These are phyloP conservation scores for Suhomyces ambrosiae DNA, from an alignment of 1,139 yeast species.

Conservation along the genomic window DNA sequence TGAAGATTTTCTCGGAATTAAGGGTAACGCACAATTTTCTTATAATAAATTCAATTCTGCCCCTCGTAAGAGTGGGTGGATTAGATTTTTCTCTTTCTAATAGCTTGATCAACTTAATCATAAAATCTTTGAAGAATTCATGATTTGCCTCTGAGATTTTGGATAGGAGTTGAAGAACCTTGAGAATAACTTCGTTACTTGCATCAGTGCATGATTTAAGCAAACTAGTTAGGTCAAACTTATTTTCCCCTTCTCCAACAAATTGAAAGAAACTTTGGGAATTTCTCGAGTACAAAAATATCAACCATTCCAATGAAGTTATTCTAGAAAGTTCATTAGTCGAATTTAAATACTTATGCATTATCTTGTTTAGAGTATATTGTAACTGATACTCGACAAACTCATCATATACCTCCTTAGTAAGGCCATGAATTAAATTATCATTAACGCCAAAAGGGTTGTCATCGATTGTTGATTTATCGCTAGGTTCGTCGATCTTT, in stretches of 20 bases:
- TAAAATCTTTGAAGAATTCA: conserved; percentile 73
- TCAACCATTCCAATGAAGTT: conserved; percentile 89
- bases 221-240: conserved; percentile 69
- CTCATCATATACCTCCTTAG: conserved; percentile 43
- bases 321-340: conserved; percentile 76
- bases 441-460: conserved; percentile 15
- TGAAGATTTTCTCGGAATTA: conserved; percentile 80
- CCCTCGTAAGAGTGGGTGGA: conserved; percentile 45
- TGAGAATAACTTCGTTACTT: conserved; percentile 79
- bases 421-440: conserved; percentile 34
- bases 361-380: conserved; percentile 36
- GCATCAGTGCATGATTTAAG: conserved; percentile 84
- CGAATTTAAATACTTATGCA: conserved; percentile 40
- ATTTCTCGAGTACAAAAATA: conserved; percentile 74
- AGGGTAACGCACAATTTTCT: conserved; percentile 81
- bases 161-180: conserved; percentile 75
- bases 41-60: conserved; percentile 80
- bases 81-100: conserved; percentile 50
- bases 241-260: conserved; percentile 24
- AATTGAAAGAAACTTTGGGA: conserved; percentile 62
- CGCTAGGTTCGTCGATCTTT: conserved; percentile 16
- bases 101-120: conserved; percentile 67
- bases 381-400: conserved; percentile 43
- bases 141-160: conserved; percentile 83
- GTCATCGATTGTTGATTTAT: conserved; percentile 6